A percentile compares a stretch with the other conserved stretches of the same genome.
phyloP scores from a whole-genome alignment of 2,329 filamentous ascomycete species.

The Teratosphaeria pseudoeucalypti region DNA sequence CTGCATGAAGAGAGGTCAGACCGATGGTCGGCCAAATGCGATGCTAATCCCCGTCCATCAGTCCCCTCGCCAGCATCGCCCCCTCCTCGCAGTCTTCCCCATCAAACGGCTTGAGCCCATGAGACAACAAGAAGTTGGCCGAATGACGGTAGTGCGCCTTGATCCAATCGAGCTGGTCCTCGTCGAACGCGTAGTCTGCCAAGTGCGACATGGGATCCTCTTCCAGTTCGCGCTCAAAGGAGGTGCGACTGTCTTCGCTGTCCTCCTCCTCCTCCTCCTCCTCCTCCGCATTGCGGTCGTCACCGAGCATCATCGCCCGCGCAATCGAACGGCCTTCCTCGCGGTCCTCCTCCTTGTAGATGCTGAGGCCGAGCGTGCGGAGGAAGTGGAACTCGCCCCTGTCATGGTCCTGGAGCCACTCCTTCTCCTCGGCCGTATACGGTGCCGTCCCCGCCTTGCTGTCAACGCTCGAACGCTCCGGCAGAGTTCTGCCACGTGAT shows the following conservation, averaged over 20 bases:
- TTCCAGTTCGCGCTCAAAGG: slow-evolving; percentile 6
- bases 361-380: slow-evolving; percentile 19
- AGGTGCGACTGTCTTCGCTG: neutral
- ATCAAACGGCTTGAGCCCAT: slow-evolving; percentile 8
- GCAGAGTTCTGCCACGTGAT: neutral
- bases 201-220: slow-evolving; percentile 9
- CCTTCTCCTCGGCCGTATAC: slow-evolving; percentile 20
- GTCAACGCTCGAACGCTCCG: neutral
- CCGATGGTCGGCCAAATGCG: neutral
- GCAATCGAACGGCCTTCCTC: slow-evolving; percentile 25
- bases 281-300: slow-evolving; percentile 40
- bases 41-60: neutral
- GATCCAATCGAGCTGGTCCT: slow-evolving; percentile 10
- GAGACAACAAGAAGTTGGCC: slow-evolving; percentile 3
- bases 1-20: too few relatives aligned
- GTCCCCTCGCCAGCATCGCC: neutral
- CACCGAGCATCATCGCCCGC: slow-evolving; percentile 17
- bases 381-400: slow-evolving; percentile 28
- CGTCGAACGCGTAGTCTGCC: slow-evolving; percentile 12
- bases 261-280: slow-evolving; percentile 34
- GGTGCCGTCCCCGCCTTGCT: neutral
- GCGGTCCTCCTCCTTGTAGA: slow-evolving; percentile 30
- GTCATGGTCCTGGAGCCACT: slow-evolving; percentile 28
- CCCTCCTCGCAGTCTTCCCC: slow-evolving; percentile 9
- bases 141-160: slow-evolving; percentile 10